Conservation (phyloP, 179 eudicot genomes). For the Silene coronaria region DNA sequence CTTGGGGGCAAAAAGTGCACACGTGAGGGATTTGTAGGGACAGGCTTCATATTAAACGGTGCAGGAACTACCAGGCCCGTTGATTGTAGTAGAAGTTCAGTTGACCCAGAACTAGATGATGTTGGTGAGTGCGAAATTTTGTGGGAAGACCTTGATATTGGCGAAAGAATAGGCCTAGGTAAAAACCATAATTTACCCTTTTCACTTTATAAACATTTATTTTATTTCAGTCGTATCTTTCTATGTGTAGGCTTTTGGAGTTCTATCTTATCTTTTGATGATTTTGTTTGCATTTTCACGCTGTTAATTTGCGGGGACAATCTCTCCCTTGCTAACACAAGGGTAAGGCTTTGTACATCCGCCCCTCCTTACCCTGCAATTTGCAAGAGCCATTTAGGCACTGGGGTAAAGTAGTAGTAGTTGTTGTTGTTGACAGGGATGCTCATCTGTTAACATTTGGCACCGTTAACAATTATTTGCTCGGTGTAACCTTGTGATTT, state of each 20-base stretch:
- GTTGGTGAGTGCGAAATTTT: conserved; percentile 92
- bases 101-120: conserved; percentile 76
- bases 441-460: background rate
- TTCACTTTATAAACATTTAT: background rate
- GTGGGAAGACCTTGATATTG: conserved; percentile 94
- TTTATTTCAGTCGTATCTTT: conserved; percentile 1
- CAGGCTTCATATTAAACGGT: conserved; percentile 38
- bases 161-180: conserved; percentile 99
- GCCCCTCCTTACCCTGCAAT: too few relatives aligned
- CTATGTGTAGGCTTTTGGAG: background rate
- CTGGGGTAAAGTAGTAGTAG: too few relatives aligned
- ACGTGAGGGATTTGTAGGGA: conserved; percentile 32
- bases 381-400: too few relatives aligned
- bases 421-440: background rate
- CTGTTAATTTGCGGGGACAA: too few relatives aligned
- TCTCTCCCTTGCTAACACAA: too few relatives aligned
- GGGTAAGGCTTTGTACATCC: too few relatives aligned
- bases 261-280: background rate
- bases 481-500: conserved; percentile 2
- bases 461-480: background rate
- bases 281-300: background rate
- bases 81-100: conserved; percentile 30
- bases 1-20: conserved; percentile 32
- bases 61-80: conserved; percentile 36
- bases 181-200: conserved; percentile 16